phyloP scores from a whole-genome alignment of 306 rosid species.

The Aeschynomene evenia region DNA sequence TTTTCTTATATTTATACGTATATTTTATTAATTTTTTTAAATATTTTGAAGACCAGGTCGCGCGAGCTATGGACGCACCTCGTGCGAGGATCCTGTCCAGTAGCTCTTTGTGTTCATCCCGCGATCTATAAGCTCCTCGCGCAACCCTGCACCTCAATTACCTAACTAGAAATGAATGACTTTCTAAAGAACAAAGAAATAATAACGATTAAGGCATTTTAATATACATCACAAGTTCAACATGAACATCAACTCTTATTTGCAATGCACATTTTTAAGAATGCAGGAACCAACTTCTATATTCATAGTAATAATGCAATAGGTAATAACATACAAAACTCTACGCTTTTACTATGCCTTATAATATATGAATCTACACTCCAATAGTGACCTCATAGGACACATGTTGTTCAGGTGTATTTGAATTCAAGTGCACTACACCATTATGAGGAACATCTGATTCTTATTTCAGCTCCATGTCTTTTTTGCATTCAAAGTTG shows the following conservation, averaged over 20 bases:
- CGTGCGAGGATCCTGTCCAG: too few relatives aligned
- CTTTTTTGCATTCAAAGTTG: constrained; percentile 33
- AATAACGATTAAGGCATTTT: constrained; percentile 8
- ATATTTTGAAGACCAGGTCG: too few relatives aligned
- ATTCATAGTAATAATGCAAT: constrained; percentile 44
- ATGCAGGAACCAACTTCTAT: constrained; percentile 27
- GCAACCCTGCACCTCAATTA: too few relatives aligned
- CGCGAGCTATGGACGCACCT: too few relatives aligned
- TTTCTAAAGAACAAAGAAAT: constrained; percentile 1
- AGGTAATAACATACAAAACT: constrained; percentile 20
- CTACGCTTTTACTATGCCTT: constrained; percentile 20
- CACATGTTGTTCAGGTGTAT: constrained; percentile 49
- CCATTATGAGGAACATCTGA: constrained; percentile 28
- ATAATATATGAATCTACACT: constrained; percentile 37
- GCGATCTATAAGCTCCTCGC: too few relatives aligned
- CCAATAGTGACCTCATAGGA: constrained; percentile 58
- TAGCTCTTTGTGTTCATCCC: too few relatives aligned
- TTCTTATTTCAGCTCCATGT: constrained; percentile 30
- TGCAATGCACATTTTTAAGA: constrained; percentile 23
- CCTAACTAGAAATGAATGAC: not conserved
- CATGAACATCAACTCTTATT: not conserved
- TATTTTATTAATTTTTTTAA: too few relatives aligned
- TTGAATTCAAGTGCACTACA: constrained; percentile 27
- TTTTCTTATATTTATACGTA: too few relatives aligned
- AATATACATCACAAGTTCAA: constrained; percentile 15